A percentile compares a stretch with the other conserved stretches of the same genome.
Evolutionary conservation across 345 rosid species (phyloP).

Genomic region (Ricinus communis): DNA sequence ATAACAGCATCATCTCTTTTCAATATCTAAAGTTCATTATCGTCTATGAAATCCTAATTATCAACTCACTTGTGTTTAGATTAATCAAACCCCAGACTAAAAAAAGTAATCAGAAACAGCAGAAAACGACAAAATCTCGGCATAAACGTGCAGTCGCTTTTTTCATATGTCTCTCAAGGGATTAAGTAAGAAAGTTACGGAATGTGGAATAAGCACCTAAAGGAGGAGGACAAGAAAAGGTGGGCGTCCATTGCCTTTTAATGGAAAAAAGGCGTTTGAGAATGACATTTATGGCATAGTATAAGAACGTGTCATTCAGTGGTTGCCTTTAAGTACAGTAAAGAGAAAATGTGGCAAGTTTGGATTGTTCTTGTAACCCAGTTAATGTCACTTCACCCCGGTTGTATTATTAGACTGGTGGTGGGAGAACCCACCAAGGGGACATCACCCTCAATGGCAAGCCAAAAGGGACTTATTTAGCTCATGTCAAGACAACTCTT

Average conservation of each 20-base stretch:
- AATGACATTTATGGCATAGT: not conserved
- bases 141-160: too few species aligned
- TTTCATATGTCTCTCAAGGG: too few species aligned
- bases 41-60: too few species aligned
- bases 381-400: not conserved
- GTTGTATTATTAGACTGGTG: not conserved
- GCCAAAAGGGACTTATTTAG: not conserved
- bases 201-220: too few species aligned
- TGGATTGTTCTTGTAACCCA: not conserved
- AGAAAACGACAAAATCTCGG: too few species aligned
- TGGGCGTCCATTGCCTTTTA: slow-evolving; percentile 14
- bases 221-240: slow-evolving; percentile 6
- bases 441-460: slow-evolving; percentile 10
- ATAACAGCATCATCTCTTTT: too few species aligned
- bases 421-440: slow-evolving; percentile 14
- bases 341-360: not conserved
- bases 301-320: not conserved
- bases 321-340: not conserved
- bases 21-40: too few species aligned
- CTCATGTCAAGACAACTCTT: not conserved
- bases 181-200: too few species aligned
- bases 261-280: slow-evolving; percentile 16
- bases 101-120: too few species aligned
- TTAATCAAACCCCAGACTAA: too few species aligned
- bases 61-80: too few species aligned